Evolutionary conservation across 495 filamentous ascomycete species (phyloP).

Genomic region (Cercophora newfieldiana): DNA sequence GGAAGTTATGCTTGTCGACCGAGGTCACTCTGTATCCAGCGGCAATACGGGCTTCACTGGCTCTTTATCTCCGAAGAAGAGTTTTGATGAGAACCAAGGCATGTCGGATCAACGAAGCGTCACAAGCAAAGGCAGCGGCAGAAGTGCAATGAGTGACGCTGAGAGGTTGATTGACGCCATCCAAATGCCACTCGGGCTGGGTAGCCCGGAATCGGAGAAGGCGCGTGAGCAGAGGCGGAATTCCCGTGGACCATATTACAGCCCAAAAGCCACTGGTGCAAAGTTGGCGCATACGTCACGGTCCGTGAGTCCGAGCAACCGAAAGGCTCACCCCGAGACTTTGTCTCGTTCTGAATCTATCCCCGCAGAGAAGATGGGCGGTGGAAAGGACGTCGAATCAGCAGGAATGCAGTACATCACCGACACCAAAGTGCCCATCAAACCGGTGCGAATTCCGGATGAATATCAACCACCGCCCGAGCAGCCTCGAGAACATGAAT

Average conservation of each 20-base stretch:
- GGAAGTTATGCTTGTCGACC: slow-evolving; percentile 61
- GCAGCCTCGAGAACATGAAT: slow-evolving; percentile 16
- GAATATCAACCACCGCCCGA: slow-evolving; percentile 32
- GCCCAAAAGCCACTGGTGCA: slow-evolving; percentile 3
- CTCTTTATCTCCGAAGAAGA: slow-evolving; percentile 28
- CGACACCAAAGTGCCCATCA: slow-evolving; percentile 40
- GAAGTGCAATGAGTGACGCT: slow-evolving; percentile 65
- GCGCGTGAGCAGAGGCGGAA: slow-evolving; percentile 16
- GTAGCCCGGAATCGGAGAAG: slow-evolving; percentile 37
- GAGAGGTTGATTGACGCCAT: slow-evolving; percentile 77
- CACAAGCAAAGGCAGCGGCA: slow-evolving; percentile 45
- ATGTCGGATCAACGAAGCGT: slow-evolving; percentile 55
- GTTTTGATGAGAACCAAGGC: slow-evolving; percentile 46
- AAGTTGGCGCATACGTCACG: slow-evolving; percentile 7
- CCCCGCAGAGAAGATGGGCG: not conserved
- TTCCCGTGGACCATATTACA: slow-evolving; percentile 18
- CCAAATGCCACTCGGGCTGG: slow-evolving; percentile 56
- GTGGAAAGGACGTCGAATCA: not conserved
- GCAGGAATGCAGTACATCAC: slow-evolving; percentile 32
- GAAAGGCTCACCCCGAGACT: slow-evolving; percentile 14
- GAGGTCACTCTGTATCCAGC: slow-evolving; percentile 31
- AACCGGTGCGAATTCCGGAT: slow-evolving; percentile 42
- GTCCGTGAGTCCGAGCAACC: slow-evolving; percentile 22
- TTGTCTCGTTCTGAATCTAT: slow-evolving; percentile 20
- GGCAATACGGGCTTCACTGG: slow-evolving; percentile 8